Percentiles rank a stretch among this genome's conserved stretches.
phyloP scores from a whole-genome alignment of 2,329 filamentous ascomycete species.

The Paecilomyces niveus region DNA sequence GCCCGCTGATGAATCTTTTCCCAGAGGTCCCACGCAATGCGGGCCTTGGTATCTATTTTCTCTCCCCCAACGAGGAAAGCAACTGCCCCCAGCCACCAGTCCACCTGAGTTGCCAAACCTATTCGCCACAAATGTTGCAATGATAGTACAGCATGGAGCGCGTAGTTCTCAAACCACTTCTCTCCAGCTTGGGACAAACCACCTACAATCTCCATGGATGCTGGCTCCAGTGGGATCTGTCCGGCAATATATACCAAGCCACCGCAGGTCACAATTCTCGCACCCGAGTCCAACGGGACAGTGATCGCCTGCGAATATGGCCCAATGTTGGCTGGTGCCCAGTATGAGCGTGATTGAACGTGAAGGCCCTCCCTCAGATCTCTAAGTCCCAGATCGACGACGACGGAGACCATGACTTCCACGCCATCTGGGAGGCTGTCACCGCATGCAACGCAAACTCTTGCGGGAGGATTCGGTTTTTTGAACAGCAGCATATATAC shows the following conservation, averaged over 20 bases:
- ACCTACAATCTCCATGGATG: conserved; percentile 56
- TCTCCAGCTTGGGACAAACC: conserved; percentile 12
- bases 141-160: conserved; percentile 60
- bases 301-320: conserved; percentile 88
- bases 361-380: conserved; percentile 55
- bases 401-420: conserved; percentile 55
- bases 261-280: conserved; percentile 13
- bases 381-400: conserved; percentile 33
- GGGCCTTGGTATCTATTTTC: conserved; percentile 26
- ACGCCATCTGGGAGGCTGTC: conserved; percentile 53
- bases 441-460: conserved; percentile 77
- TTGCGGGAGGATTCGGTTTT: conserved; percentile 72
- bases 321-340: conserved; percentile 96
- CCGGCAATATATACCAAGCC: conserved; percentile 66
- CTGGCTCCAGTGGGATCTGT: conserved; percentile 81
- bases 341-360: conserved; percentile 90
- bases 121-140: conserved; percentile 89
- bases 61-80: conserved; percentile 59
- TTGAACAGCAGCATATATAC: conserved; percentile 70
- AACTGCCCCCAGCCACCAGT: conserved; percentile 68
- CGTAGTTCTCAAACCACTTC: conserved; percentile 34
- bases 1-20: conserved; percentile 23
- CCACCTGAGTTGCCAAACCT: conserved; percentile 61
- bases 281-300: conserved; percentile 34
- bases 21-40: conserved; percentile 41